Conservation (phyloP, 2,329 filamentous ascomycete genomes). For the Aspergillus quadricinctus region DNA sequence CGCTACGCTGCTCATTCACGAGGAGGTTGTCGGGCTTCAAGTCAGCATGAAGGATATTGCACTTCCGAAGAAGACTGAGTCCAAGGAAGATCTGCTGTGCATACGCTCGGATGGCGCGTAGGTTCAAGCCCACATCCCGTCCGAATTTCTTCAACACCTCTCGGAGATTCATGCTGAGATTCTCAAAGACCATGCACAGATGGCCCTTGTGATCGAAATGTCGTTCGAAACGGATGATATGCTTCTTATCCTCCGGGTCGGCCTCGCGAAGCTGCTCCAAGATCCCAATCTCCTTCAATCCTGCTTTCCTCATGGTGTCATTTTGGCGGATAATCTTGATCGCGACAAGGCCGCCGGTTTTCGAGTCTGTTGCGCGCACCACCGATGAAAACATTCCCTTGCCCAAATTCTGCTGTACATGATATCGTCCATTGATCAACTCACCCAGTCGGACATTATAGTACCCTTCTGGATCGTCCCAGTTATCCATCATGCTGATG, state of each 20-base stretch:
- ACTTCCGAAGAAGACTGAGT: constrained; percentile 80
- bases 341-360: constrained; percentile 72
- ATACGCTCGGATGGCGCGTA: constrained; percentile 81
- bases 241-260: constrained; percentile 84
- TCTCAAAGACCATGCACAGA: constrained; percentile 95
- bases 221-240: constrained; percentile 82
- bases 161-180: constrained; percentile 83
- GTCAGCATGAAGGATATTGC: constrained; percentile 91
- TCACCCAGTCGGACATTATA: constrained; percentile 94
- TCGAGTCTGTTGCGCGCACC: constrained; percentile 77
- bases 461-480: constrained; percentile 91
- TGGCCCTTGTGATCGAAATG: constrained; percentile 93
- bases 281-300: constrained; percentile 91
- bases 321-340: constrained; percentile 99
- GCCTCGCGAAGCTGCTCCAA: constrained; percentile 79
- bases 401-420: constrained; percentile 80
- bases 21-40: constrained; percentile 97
- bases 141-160: constrained; percentile 96
- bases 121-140: constrained; percentile 86
- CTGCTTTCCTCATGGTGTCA: constrained; percentile 84
- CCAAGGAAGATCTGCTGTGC: constrained; percentile 93
- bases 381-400: constrained; percentile 97
- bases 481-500: constrained; percentile 81
- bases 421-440: constrained; percentile 81
- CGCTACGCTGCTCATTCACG: constrained; percentile 75